A percentile compares a stretch with the other conserved stretches of the same genome.
Conservation (phyloP, 2,329 filamentous ascomycete species). For the Colletotrichum nymphaeae region DNA sequence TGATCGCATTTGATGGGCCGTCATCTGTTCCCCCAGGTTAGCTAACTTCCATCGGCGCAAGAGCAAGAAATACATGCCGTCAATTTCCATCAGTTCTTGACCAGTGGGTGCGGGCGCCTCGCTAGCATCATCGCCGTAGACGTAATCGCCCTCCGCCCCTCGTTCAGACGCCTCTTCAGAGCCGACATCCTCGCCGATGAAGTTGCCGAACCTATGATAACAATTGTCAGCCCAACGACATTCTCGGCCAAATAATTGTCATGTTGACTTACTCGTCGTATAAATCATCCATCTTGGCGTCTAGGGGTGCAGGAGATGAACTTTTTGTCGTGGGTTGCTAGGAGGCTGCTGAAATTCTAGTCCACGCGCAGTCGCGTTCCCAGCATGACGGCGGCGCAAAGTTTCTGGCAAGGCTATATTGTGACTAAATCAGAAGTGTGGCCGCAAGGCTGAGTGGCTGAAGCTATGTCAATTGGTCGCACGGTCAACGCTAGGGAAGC, state of each 20-base stretch:
- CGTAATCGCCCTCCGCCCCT: conserved; percentile 80
- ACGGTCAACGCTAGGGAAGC: conserved; percentile 13
- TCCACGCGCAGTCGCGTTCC: conserved; percentile 21
- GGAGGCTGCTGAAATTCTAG: conserved; percentile 9
- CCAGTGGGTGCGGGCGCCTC: conserved; percentile 73
- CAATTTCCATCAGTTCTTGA: conserved; percentile 93
- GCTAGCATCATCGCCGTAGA: conserved; percentile 82
- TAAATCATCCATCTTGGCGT: conserved; percentile 83
- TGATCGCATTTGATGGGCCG: conserved; percentile 94
- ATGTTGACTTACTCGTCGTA: conserved; percentile 83
- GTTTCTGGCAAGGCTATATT: conserved; percentile 36
- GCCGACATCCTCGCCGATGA: conserved; percentile 89
- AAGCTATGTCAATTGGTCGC: conserved; percentile 11
- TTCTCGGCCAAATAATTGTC: not conserved
- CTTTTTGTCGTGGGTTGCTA: conserved; percentile 14
- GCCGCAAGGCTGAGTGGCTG: conserved; percentile 33
- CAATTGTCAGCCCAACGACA: not conserved
- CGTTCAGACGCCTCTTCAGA: conserved; percentile 89
- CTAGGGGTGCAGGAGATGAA: conserved; percentile 18
- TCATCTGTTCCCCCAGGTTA: conserved; percentile 51
- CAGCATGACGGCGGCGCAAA: conserved; percentile 35
- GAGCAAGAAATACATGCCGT: conserved; percentile 64
- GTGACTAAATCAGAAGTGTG: conserved; percentile 14
- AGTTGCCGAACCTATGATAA: conserved; percentile 87
- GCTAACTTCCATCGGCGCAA: not conserved